Percentiles rank a stretch among this genome's conserved stretches.
phyloP scores from a whole-genome alignment of 192 early-diverging fungal species.

The Blastocladiella britannica region DNA sequence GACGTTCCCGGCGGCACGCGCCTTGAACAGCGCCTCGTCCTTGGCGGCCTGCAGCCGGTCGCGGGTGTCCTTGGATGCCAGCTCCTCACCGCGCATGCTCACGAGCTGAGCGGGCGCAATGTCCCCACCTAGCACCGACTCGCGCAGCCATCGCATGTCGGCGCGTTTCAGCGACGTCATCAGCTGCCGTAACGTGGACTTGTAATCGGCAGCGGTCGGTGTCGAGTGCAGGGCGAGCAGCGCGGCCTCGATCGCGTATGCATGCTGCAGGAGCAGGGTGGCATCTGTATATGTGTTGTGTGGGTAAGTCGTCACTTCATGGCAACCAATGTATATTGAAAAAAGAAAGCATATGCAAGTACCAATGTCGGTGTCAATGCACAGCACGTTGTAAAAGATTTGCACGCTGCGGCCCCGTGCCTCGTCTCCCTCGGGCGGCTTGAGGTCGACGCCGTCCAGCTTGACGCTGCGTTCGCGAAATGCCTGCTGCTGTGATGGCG shows the following conservation, averaged over 20 bases:
- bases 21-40: conserved; percentile 50
- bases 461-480: conserved; percentile 1
- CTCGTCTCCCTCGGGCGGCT: conserved; percentile 30
- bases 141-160: conserved; percentile 51
- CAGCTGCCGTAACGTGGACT: conserved; percentile 51
- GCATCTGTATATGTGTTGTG: conserved; percentile 12
- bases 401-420: conserved; percentile 59
- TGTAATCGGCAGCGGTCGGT: conserved; percentile 35
- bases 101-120: conserved; percentile 46
- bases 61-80: conserved; percentile 75
- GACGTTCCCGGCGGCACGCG: conserved; percentile 45
- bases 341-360: background rate
- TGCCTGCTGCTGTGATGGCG: too few species aligned
- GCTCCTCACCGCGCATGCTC: conserved; percentile 64
- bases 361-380: conserved; percentile 11
- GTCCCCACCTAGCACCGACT: conserved; percentile 41
- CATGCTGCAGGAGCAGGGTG: conserved; percentile 25
- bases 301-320: background rate
- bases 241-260: conserved; percentile 34
- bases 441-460: background rate
- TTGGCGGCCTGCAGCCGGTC: conserved; percentile 44
- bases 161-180: conserved; percentile 57
- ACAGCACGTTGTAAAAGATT: conserved; percentile 56
- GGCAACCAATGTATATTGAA: background rate
- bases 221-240: conserved; percentile 31